Base-by-base conservation (phyloP, 106 monocot species). In the Dactylorhiza incarnata region DNA sequence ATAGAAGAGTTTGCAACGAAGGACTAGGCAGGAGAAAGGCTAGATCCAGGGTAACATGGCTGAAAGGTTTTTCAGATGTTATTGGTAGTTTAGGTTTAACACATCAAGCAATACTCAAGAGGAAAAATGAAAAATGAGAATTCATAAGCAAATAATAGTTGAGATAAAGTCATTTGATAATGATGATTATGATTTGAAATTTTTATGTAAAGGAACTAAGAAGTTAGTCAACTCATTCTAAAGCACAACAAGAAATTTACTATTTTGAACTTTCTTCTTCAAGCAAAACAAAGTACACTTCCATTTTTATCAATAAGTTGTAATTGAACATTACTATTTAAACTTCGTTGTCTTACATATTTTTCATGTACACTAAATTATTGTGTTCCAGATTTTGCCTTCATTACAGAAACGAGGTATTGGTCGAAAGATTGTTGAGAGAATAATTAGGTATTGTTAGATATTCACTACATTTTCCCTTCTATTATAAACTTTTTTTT, bases 341-440 rank as follows among this genome's bases (percentile, higher is more conserved):
- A 59, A 59, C 3, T 20, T 56, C 22, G 5, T 19, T 59, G 19
- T 20, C 58, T 59, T 59, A 20, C 19, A 20, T 66, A 66, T 66
- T 26, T 15, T 45, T 70, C 16, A 17, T 70, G 45, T 1, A 17
- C 19, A 17, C 5, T 17, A 45, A 23, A 81, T 81, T 53, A 76
- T 79, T 74, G 73, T 52, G 43, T 89, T 87, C 54, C 86, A 95
- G 95, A 92, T 95, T 48, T 81, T 74, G 58, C 91, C 95, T 71
- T 79, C 85, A 68, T 47, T 95, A 24, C 87, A 74, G 46, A 82
- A 89, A 51, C 73, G 79, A 61, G 92, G 91, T 5, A 95, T 95
- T 74, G 95, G 91, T 74, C 84, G 77, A 72, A 89, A 81, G 78
- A 92, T 95, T 70, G 78, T 95, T 73, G 71, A 87, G 22, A 91